Base-by-base conservation (phyloP, 129 eudicot genomes). In the Chrysanthemum seticuspe region DNA sequence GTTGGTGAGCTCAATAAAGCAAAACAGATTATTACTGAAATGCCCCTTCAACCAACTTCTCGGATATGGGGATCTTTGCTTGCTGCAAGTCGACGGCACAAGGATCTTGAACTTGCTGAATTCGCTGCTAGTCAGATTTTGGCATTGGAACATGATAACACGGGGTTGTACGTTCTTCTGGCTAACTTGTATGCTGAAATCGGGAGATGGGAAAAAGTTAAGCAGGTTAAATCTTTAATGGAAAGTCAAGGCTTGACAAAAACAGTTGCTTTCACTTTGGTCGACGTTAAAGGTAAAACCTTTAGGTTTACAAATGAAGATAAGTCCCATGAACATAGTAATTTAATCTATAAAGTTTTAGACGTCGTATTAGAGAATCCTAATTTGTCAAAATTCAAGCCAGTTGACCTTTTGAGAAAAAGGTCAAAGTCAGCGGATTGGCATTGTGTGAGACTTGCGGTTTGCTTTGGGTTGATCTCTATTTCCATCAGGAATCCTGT, bases 1-100 rank as follows among this genome's bases (percentile, higher is more conserved):
- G 15, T 40, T 13, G 94, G 97, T 13, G 79, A 89, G 40, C 79
- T 89, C 21, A 71, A 85, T 10, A 62, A 45, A 40, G 94, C 94
- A 1, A 79, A 78, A 74, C 62, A 62, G 6, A 44, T 89, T 59
- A 83, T 92, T 45, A 76, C 83, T 40, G 79, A 86, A 70, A 87
- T 89, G 87, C 89, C 97, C 45, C 34, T 83, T 18, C 73, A 44
- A 29, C 97, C 93, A 6, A 91, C 96, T 48, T 72, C 84, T 14
- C 81, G 91, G 75, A 88, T 88, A 78, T 88, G 96, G 97, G 96
- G 97, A 55, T 86, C 97, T 68, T 73, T 91, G 73, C 78, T 91
- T 71, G 65, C 85, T 36, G 91, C 96, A 64, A 85, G 91, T 21
- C 70, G 93, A 74, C 58, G 58, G 70, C 87, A 82, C 45, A 74